phyloP scores from a whole-genome alignment of 192 early-diverging fungal genomes.

The Linnemannia schmuckeri region DNA sequence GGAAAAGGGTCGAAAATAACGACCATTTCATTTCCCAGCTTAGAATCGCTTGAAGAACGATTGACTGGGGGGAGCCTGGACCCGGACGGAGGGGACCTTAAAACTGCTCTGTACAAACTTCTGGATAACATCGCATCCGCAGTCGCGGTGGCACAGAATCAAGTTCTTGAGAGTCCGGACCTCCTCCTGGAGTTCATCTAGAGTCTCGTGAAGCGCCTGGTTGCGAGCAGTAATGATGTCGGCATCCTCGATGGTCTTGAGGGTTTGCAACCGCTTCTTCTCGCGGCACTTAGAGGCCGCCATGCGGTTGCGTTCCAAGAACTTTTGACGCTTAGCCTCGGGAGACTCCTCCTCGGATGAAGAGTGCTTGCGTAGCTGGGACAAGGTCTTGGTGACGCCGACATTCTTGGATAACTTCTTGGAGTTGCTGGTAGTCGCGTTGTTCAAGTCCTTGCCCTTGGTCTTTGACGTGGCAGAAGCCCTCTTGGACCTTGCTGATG shows the following conservation, averaged over 20 bases:
- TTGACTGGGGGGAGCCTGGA: not conserved
- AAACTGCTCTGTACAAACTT: conserved; percentile 46
- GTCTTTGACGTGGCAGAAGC: not conserved
- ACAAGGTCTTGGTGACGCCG: not conserved
- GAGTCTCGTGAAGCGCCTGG: conserved; percentile 34
- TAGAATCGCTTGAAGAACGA: not conserved
- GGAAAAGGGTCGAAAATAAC: not conserved
- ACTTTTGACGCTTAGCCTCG: conserved; percentile 53
- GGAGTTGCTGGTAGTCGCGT: not conserved
- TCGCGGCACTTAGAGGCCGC: conserved; percentile 50
- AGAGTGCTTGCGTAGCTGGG: conserved; percentile 23
- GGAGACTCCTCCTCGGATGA: conserved; percentile 33
- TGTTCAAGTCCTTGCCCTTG: not conserved
- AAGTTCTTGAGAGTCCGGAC: conserved; percentile 51
- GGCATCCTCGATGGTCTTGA: conserved; percentile 51
- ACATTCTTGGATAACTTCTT: not conserved
- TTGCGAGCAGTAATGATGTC: conserved; percentile 49
- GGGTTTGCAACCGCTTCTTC: conserved; percentile 49
- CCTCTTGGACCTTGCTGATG: conserved; percentile 3
- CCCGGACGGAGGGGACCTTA: not conserved
- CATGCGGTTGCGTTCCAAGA: conserved; percentile 56
- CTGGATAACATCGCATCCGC: conserved; percentile 52
- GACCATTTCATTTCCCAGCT: not conserved
- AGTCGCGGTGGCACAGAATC: conserved; percentile 52
- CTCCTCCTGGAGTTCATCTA: conserved; percentile 43